A percentile compares a stretch with the other conserved stretches of the same genome.
phyloP scores from a whole-genome alignment of 163 green algal genomes.

The Chloromonas sp. region DNA sequence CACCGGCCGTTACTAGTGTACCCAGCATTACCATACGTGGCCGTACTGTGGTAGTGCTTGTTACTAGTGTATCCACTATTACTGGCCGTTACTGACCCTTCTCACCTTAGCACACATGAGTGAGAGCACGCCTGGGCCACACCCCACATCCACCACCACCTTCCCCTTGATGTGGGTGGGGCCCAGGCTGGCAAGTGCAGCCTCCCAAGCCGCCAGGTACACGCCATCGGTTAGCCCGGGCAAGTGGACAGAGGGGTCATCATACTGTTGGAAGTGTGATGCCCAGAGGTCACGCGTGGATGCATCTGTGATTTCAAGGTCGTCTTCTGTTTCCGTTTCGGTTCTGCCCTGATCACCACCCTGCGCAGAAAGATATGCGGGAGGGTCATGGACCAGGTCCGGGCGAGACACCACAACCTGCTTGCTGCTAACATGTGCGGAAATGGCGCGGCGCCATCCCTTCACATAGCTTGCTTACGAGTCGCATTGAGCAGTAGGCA shows the following conservation, averaged over 20 bases:
- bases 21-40: too few relatives aligned
- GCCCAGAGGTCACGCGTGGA: not conserved
- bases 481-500: too few relatives aligned
- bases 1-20: too few relatives aligned
- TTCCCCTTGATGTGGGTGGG: conserved; percentile 16
- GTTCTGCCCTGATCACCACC: not conserved
- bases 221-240: conserved; percentile 4
- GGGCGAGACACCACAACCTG: too few relatives aligned
- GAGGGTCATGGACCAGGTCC: too few relatives aligned
- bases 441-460: too few relatives aligned
- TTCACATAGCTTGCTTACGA: too few relatives aligned
- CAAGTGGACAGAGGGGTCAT: not conserved
- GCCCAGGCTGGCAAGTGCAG: not conserved
- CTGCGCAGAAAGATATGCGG: not conserved
- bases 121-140: conserved; percentile 23
- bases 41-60: too few relatives aligned
- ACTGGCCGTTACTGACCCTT: too few relatives aligned
- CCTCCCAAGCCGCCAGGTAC: conserved; percentile 12
- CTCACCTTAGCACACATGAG: conserved; percentile 27
- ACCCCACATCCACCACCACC: conserved; percentile 29
- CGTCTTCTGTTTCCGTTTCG: not conserved
- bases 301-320: not conserved
- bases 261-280: not conserved
- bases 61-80: too few relatives aligned
- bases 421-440: too few relatives aligned